phyloP scores from a whole-genome alignment of 495 filamentous ascomycete species.

The Pyrenopolyporus hunteri region DNA sequence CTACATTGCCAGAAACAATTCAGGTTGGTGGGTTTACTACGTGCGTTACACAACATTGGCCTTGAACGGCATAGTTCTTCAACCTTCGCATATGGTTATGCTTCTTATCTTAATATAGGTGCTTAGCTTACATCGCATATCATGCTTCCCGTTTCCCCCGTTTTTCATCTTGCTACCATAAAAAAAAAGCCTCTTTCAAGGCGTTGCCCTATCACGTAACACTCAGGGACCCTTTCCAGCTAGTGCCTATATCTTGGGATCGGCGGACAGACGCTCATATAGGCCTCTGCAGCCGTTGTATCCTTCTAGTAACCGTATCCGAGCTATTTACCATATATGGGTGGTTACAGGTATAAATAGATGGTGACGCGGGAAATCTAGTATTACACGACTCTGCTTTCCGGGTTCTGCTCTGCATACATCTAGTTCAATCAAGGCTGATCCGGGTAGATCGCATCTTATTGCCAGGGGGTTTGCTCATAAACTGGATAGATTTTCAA shows the following conservation, averaged over 20 bases:
- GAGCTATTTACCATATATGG: slow-evolving; percentile 10
- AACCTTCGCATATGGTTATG: too few relatives aligned
- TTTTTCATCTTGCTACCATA: too few relatives aligned
- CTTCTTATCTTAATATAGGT: too few relatives aligned
- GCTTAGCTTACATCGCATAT: too few relatives aligned
- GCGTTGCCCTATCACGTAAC: too few relatives aligned
- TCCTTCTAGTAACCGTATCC: neutral
- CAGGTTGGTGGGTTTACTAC: too few relatives aligned
- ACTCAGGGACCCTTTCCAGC: too few relatives aligned
- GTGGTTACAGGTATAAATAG: neutral
- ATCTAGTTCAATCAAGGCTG: slow-evolving; percentile 9
- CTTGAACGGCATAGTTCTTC: too few relatives aligned
- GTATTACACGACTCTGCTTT: slow-evolving; percentile 4
- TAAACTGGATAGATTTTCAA: neutral
- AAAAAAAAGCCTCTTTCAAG: too few relatives aligned
- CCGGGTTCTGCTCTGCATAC: neutral
- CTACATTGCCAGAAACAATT: too few relatives aligned
- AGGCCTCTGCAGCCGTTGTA: neutral
- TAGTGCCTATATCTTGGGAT: neutral
- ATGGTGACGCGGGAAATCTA: slow-evolving; percentile 10
- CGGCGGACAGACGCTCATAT: neutral
- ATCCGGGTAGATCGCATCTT: slow-evolving; percentile 11
- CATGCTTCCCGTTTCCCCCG: too few relatives aligned
- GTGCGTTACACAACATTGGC: too few relatives aligned
- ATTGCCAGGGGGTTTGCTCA: neutral